Evolutionary conservation across 2,329 filamentous ascomycete genomes (phyloP).

Genomic region (Neoscytalidium dimidiatum): DNA sequence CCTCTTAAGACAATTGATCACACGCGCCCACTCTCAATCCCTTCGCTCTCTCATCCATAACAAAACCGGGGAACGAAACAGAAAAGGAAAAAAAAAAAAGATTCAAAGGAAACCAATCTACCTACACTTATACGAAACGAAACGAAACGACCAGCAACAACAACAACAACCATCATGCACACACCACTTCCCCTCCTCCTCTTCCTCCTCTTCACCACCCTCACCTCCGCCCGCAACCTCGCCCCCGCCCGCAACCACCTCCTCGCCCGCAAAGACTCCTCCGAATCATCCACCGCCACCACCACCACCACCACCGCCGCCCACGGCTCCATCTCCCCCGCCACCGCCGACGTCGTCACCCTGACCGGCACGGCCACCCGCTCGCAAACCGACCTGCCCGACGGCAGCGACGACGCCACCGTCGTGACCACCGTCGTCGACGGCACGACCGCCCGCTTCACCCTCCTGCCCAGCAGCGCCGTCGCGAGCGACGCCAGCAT

Average conservation of each 20-base stretch:
- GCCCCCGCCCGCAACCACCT: background rate
- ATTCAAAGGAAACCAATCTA: background rate
- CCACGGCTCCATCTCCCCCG: background rate
- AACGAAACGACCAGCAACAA: background rate
- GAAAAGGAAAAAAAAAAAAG: background rate
- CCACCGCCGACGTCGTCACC: background rate
- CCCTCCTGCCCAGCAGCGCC: background rate
- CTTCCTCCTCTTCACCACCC: background rate
- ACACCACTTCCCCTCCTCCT: background rate
- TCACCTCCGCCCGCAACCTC: background rate
- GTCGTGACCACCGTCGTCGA: background rate
- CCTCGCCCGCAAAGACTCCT: background rate
- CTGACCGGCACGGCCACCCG: background rate
- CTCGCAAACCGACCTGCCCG: background rate
- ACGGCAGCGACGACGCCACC: background rate
- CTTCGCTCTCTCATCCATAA: background rate
- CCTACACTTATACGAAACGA: no score
- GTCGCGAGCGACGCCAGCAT: background rate
- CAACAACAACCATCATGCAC: background rate
- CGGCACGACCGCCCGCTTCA: background rate
- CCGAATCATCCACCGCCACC: background rate
- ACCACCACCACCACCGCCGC: background rate
- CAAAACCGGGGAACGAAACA: background rate
- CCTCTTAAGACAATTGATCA: background rate
- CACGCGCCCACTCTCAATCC: background rate